These are phyloP conservation scores for Boletus holoroseus DNA, from an alignment of 1,284 basidiomycete genomes.

Conservation along the genomic window DNA sequence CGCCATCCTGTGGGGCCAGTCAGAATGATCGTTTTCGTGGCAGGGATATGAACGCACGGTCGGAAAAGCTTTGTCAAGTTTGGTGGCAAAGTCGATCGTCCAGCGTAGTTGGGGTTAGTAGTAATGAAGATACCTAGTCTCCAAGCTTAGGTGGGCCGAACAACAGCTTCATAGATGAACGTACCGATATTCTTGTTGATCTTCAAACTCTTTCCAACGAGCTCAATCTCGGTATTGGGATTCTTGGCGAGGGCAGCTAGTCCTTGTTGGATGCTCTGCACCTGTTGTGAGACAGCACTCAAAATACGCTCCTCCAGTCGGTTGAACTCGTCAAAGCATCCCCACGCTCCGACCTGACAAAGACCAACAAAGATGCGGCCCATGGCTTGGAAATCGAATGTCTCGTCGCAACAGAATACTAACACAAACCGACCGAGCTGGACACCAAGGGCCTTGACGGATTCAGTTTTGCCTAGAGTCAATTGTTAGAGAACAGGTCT, in stretches of 20 bases:
- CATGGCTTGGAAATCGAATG: conserved; percentile 99
- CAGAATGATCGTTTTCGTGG: conserved; percentile 1
- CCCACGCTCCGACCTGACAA: conserved; percentile 99
- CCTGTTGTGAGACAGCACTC: conserved; percentile 97
- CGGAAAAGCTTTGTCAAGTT: conserved; percentile 95
- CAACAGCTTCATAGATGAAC: conserved; percentile 8
- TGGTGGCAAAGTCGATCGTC: conserved; percentile 93
- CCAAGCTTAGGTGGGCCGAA: conserved; percentile 10
- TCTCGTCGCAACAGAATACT: conserved; percentile 99
- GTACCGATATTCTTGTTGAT: conserved; percentile 90
- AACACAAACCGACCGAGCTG: conserved; percentile 97
- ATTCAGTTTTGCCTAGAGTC: conserved; percentile 88
- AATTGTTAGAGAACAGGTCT: conserved; percentile 7
- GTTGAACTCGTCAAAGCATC: conserved; percentile 98
- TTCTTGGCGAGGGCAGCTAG: conserved; percentile 76
- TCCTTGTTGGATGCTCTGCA: conserved; percentile 97
- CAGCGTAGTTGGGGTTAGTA: conserved; percentile 97
- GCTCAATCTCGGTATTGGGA: conserved; percentile 84
- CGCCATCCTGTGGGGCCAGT: conserved; percentile 68
- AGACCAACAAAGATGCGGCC: conserved; percentile 98
- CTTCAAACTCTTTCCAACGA: conserved; percentile 92
- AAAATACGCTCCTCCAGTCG: conserved; percentile 97
- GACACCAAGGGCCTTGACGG: conserved; percentile 96
- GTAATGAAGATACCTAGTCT: conserved; percentile 86
- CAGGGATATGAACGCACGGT: conserved; percentile 50